Evolutionary conservation across 305 asterid genomes (phyloP), one percentile per base, ranked within the genome.

Genomic region (Coffea humblotiana): DNA sequence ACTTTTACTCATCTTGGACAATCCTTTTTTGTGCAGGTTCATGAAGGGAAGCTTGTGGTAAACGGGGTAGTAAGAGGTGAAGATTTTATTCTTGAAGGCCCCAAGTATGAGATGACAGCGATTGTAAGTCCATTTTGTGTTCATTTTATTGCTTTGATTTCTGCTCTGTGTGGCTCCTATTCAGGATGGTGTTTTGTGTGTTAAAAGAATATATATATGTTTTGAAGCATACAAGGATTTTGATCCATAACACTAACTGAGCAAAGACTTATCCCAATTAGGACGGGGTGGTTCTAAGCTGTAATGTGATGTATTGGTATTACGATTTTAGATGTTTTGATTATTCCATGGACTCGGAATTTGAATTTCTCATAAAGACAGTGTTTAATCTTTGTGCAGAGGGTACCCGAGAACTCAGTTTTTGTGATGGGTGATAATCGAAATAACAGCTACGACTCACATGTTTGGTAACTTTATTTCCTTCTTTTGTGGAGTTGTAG

Each of bases 361-460:
- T 48, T 45, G 67, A 25, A n/a, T 35, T 40, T 25, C 63, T 58
- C 82, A 78, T 77, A 60, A 51, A 75, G 77, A 58, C 74, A 78
- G 10, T 77, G 68, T 70, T 61, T 76, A 74, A 25, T 68, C 35
- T 61, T 71, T 79, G 37, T 87, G 92, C 97, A 96, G 99, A 91
- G 84, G 70, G 98, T 96, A 73, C 98, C 99, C 29, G 89, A 94
- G 79, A 87, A 92, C 78, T 90, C 86, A 23, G 92, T 94, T 74
- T 96, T 96, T 47, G 99, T 96, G 77, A 96, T 96, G 99, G 98
- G 99, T 1, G 99, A 96, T 81, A 96, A 96, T 82, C 93, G 98
- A 78, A 96, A 96, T 72, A 94, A 96, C 86, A 94, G 99, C 90
- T 96, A 96, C 7, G 99, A 96, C 85, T 96, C 98, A 1, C 99